Conservation (phyloP, 331 rosid genomes). For the Erythrophleum ivorense region DNA sequence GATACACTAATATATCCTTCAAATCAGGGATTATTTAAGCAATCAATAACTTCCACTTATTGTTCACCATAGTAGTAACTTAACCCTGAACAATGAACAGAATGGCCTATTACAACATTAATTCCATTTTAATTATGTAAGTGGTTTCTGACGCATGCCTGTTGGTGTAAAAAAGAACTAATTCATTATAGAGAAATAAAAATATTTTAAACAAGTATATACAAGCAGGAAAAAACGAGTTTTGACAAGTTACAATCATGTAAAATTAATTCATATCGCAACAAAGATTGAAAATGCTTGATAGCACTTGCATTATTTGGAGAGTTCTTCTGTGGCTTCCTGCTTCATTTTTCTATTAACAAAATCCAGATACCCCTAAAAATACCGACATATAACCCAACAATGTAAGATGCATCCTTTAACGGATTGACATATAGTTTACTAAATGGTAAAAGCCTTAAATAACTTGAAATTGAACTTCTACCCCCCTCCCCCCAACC, state of each 20-base stretch:
- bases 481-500: too few species aligned
- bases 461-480: neutral
- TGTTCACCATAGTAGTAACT: too few species aligned
- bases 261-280: neutral
- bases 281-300: constrained; percentile 35
- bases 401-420: neutral
- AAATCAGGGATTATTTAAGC: too few species aligned
- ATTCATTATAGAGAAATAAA: constrained; percentile 21
- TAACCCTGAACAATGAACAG: too few species aligned
- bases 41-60: too few species aligned
- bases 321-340: constrained; percentile 36
- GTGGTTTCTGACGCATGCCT: constrained; percentile 20
- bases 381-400: constrained; percentile 19
- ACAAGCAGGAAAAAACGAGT: neutral
- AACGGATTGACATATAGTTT: neutral
- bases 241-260: neutral
- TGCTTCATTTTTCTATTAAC: constrained; percentile 60
- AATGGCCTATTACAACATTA: neutral
- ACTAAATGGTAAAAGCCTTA: neutral
- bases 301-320: constrained; percentile 34
- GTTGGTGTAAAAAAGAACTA: constrained; percentile 23
- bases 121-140: neutral
- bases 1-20: too few species aligned
- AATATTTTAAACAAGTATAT: neutral
- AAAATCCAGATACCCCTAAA: constrained; percentile 87